A percentile compares a stretch with the other conserved stretches of the same genome.
Conservation (phyloP, 2,329 filamentous ascomycete genomes). For the Penicillium hesseltinei region DNA sequence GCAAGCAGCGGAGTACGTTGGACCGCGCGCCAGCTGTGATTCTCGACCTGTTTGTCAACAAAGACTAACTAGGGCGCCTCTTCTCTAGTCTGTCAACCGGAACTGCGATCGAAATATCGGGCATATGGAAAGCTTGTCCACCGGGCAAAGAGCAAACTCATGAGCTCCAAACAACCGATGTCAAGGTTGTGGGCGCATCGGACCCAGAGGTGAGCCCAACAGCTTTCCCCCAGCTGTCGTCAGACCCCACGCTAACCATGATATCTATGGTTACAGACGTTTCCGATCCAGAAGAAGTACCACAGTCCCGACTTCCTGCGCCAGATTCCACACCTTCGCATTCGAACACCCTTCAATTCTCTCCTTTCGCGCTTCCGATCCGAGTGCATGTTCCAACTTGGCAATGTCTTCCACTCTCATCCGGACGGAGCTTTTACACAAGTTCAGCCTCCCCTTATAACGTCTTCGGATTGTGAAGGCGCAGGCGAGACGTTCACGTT, state of each 20-base stretch:
- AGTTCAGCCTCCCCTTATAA: slow-evolving; percentile 89
- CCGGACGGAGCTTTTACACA: slow-evolving; percentile 61
- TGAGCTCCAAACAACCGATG: slow-evolving; percentile 72
- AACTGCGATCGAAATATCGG: slow-evolving; percentile 72
- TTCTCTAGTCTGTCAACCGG: slow-evolving; percentile 71
- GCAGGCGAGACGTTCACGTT: slow-evolving; percentile 90
- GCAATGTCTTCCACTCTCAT: slow-evolving; percentile 66
- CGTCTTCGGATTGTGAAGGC: slow-evolving; percentile 95
- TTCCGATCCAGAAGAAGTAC: slow-evolving; percentile 95
- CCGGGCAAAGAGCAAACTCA: slow-evolving; percentile 67
- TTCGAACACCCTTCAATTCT: slow-evolving; percentile 77
- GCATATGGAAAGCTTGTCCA: slow-evolving; percentile 71
- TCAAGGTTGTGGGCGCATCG: slow-evolving; percentile 71
- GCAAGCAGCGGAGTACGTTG: slow-evolving; percentile 67
- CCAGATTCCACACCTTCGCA: slow-evolving; percentile 80
- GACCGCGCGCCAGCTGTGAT: not conserved
- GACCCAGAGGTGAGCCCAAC: slow-evolving; percentile 68
- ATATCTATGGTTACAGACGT: slow-evolving; percentile 58
- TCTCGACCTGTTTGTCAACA: not conserved
- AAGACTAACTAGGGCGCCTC: slow-evolving; percentile 24
- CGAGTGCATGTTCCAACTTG: slow-evolving; percentile 69
- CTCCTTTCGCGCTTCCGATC: slow-evolving; percentile 80
- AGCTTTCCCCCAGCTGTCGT: not conserved
- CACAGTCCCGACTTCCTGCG: slow-evolving; percentile 86
- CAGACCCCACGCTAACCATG: slow-evolving; percentile 9